Evolutionary conservation across 2,329 filamentous ascomycete species (phyloP), one percentile per base, ranked within the genome.

Genomic region (Curvularia eragrostidis): DNA sequence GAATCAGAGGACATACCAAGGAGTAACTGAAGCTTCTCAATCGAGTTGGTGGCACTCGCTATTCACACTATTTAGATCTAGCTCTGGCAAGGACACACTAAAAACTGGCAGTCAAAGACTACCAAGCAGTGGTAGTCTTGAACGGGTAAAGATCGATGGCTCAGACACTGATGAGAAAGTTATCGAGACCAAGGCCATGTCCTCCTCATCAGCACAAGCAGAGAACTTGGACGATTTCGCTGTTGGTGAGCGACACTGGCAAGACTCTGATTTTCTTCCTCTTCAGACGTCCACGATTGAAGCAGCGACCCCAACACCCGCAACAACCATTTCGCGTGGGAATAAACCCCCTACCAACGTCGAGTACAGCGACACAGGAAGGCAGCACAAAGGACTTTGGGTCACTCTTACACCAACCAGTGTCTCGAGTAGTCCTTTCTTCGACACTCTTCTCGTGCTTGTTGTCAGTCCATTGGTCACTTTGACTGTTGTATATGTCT

Each of bases 391-490:
- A 67, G 94, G 93, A 1, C 85, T 99, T 4, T 98, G 93, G 93
- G 92, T 99, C n/a, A 97, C 95, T 7, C 87, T 99, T 54, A 95
- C 92, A 0, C 95, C 93, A 1, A 93, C 93, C 0, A 94, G 87
- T 76, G 87, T 89, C 79, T 94, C 92, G 62, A 90, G 90, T 5
- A 96, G 90, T 67, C 93, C 95, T 0, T 97, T 99, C 80, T 93
- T 98, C 67, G 95, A 99, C 74, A 98, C 94, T 0, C 84, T 99
- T 2, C 83, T 98, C n/a, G 93, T 99, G 8, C 82, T 99, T n/a
- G 93, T 99, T 30, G 88, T 98, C 52, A 97, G 93, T 70, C 95
- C 95, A 7, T 79, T 99, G 13, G 89, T 98, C 51, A 98, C 95
- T 0, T 79, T 99, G 69, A 96, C 92, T 3, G 89, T 97, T 5